phyloP scores from a whole-genome alignment of 1,284 basidiomycete genomes.

The Ceratobasidium sp. region DNA sequence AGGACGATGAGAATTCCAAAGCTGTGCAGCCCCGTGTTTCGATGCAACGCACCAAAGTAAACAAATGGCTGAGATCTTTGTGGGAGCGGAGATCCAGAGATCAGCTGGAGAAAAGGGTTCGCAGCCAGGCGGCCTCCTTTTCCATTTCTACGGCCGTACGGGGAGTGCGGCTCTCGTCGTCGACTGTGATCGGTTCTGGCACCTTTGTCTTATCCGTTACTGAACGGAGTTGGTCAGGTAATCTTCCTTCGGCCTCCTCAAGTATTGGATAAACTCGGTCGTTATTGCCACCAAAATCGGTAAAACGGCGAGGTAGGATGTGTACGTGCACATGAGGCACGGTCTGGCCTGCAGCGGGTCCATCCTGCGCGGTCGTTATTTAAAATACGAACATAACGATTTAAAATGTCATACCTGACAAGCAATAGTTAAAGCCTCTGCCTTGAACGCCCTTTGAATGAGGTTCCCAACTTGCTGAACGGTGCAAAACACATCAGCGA shows the following conservation, averaged over 20 bases:
- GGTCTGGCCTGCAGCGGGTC: slow-evolving; percentile 84
- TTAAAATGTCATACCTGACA: slow-evolving; percentile 69
- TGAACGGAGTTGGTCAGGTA: slow-evolving; percentile 49
- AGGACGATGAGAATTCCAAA: slow-evolving; percentile 10
- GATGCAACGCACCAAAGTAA: background rate
- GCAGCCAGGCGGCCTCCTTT: slow-evolving; percentile 75
- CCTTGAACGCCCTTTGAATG: slow-evolving; percentile 76
- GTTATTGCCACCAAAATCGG: slow-evolving; percentile 67
- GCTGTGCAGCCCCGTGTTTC: slow-evolving; percentile 17
- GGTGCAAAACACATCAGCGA: slow-evolving; percentile 79
- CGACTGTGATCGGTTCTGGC: slow-evolving; percentile 58
- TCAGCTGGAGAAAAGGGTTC: slow-evolving; percentile 59
- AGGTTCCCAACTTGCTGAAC: slow-evolving; percentile 77
- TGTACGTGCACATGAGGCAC: slow-evolving; percentile 94
- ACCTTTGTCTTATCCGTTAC: slow-evolving; percentile 43
- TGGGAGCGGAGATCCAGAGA: slow-evolving; percentile 1
- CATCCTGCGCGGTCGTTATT: slow-evolving; percentile 69
- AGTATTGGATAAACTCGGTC: slow-evolving; percentile 84
- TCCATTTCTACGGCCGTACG: slow-evolving; percentile 80
- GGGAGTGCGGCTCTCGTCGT: slow-evolving; percentile 74
- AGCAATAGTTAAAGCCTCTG: slow-evolving; percentile 81
- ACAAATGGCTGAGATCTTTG: slow-evolving; percentile 5
- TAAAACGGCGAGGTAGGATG: slow-evolving; percentile 77
- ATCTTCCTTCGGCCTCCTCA: slow-evolving; percentile 68
- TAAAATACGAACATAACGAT: slow-evolving; percentile 28